Percentiles rank a stretch among this genome's conserved stretches.
These are phyloP conservation scores for Antitrichia curtipendula DNA, from an alignment of 225 moss, liverwort and hornwort genomes.

Conservation along the genomic window DNA sequence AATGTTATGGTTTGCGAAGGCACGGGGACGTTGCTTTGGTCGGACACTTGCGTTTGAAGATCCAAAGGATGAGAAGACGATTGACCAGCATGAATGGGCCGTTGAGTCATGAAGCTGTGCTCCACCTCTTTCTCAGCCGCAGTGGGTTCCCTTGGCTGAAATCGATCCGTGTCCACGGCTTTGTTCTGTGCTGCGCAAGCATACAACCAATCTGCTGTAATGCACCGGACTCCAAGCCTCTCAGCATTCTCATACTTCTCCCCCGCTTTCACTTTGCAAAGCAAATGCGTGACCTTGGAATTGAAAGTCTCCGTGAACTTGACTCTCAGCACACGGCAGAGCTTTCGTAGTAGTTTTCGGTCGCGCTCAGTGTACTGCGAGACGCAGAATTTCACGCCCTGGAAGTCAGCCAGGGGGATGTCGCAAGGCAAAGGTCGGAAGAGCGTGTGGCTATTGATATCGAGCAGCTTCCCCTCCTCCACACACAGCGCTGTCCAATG, in stretches of 20 bases:
- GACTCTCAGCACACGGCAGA: constrained; percentile 57
- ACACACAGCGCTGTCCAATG: constrained; percentile 66
- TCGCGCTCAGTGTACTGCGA: constrained; percentile 78
- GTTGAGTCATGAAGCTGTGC: constrained; percentile 57
- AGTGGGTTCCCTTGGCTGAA: constrained; percentile 56
- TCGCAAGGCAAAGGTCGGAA: constrained; percentile 77
- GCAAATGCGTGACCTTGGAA: constrained; percentile 59
- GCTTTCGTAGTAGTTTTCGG: constrained; percentile 54
- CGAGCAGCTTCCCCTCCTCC: constrained; percentile 66
- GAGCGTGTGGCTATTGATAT: constrained; percentile 48
- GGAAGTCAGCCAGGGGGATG: constrained; percentile 62
- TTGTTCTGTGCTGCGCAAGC: constrained; percentile 60
- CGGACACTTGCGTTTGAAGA: constrained; percentile 18
- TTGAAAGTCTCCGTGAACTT: constrained; percentile 65
- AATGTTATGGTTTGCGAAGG: constrained; percentile 19
- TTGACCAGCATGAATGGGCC: constrained; percentile 23
- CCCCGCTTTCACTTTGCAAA: constrained; percentile 80
- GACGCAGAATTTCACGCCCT: constrained; percentile 53
- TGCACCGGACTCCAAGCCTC: constrained; percentile 47
- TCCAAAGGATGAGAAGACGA: constrained; percentile 1
- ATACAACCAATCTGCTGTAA: constrained; percentile 68
- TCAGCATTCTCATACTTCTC: constrained; percentile 74
- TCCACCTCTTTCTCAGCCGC: constrained; percentile 62
- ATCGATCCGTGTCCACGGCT: constrained; percentile 28
- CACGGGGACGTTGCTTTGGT: constrained; percentile 1